Conservation (phyloP, 1,284 basidiomycete species). For the Pholiota adiposa region DNA sequence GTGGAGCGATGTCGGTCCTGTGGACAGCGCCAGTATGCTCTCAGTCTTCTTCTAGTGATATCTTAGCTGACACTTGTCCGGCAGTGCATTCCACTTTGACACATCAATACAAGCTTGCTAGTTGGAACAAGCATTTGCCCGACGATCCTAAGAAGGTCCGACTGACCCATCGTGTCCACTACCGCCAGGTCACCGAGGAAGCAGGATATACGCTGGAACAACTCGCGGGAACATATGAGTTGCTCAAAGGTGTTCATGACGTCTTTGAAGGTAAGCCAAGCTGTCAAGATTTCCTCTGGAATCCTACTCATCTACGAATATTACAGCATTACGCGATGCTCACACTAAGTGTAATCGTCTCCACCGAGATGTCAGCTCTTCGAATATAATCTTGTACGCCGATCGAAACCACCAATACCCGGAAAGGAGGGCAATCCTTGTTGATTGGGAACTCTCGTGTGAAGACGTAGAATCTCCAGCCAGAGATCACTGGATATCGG, state of each 20-base stretch:
- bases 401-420: background rate
- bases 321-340: background rate
- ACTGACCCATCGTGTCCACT: too few relatives aligned
- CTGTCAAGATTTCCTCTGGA: background rate
- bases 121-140: background rate
- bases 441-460: background rate
- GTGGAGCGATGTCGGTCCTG: background rate
- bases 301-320: too few relatives aligned
- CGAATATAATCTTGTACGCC: background rate
- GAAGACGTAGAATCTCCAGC: background rate
- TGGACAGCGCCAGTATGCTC: background rate
- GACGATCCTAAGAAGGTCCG: too few relatives aligned
- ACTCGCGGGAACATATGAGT: background rate
- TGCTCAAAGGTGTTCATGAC: background rate
- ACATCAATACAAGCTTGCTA: background rate
- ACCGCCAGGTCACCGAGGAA: background rate
- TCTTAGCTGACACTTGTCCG: background rate
- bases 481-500: background rate
- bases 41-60: background rate
- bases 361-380: background rate
- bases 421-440: background rate
- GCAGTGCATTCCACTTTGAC: background rate
- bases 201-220: background rate
- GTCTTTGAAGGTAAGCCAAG: background rate
- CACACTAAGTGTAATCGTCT: background rate